Conservation (phyloP, 345 rosid genomes). For the Laguncularia racemosa region DNA sequence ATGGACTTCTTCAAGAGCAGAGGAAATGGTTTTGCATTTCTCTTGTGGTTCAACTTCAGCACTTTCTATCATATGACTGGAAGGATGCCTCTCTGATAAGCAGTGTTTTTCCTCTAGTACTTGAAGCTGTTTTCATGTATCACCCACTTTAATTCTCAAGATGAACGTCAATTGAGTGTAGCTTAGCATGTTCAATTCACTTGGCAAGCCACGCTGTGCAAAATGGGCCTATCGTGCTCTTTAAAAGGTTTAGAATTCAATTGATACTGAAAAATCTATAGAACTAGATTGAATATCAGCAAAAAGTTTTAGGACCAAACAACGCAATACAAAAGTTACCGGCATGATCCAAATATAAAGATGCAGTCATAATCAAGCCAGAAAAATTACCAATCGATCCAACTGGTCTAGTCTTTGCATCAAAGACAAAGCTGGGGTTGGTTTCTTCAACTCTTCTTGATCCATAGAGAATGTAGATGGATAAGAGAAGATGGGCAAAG, state of each 20-base stretch:
- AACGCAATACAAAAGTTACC: too few species aligned
- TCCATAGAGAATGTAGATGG: slow-evolving; percentile 9
- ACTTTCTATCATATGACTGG: neutral
- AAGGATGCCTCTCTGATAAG: slow-evolving; percentile 8
- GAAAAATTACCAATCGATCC: slow-evolving; percentile 25
- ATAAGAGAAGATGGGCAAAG: neutral
- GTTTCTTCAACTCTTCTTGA: slow-evolving; percentile 2
- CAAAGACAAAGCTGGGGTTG: slow-evolving; percentile 17
- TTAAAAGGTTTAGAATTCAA: too few species aligned
- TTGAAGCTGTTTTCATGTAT: slow-evolving; percentile 12
- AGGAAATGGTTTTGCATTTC: slow-evolving; percentile 15
- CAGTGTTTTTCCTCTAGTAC: slow-evolving; percentile 25
- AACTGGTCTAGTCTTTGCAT: slow-evolving; percentile 30
- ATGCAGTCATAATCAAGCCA: neutral
- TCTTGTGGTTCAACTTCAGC: slow-evolving; percentile 14
- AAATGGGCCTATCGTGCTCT: too few species aligned
- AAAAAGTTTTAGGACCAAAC: too few species aligned
- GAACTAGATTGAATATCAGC: too few species aligned
- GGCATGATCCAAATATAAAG: neutral
- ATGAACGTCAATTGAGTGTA: too few species aligned
- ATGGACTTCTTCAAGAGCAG: slow-evolving; percentile 31
- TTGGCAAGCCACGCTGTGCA: too few species aligned
- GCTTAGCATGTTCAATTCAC: too few species aligned
- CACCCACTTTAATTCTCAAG: neutral
- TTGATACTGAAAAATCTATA: too few species aligned